Conservation (phyloP, 2,329 filamentous ascomycete genomes). For the Paecilomyces formosus region DNA sequence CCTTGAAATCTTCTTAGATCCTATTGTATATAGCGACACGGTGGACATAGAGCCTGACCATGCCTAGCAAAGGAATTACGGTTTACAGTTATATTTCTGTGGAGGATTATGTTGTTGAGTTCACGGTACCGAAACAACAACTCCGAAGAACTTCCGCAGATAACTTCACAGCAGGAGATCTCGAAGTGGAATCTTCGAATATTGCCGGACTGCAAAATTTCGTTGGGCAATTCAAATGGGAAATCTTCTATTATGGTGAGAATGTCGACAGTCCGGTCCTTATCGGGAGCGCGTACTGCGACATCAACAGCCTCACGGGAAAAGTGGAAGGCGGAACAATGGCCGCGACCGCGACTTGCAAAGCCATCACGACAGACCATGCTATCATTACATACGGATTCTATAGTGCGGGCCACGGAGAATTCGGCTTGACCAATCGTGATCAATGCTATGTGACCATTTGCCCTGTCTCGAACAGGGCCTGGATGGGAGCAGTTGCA, state of each 20-base stretch:
- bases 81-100: neutral
- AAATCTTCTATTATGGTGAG: neutral
- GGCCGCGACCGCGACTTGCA: slow-evolving; percentile 23
- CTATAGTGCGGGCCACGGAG: slow-evolving; percentile 42
- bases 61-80: neutral
- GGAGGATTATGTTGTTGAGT: neutral
- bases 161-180: neutral
- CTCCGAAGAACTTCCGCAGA: neutral
- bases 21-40: neutral
- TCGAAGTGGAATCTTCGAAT: neutral
- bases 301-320: neutral
- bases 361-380: slow-evolving; percentile 22
- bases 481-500: slow-evolving; percentile 40
- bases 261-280: neutral
- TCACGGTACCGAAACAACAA: neutral
- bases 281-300: neutral
- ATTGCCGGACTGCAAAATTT: neutral
- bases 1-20: neutral
- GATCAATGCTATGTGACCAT: slow-evolving; percentile 43
- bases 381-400: slow-evolving; percentile 41
- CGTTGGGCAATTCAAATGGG: neutral
- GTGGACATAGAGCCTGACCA: slow-evolving; percentile 7
- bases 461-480: slow-evolving; percentile 18
- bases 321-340: slow-evolving; percentile 14
- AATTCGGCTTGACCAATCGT: slow-evolving; percentile 34